Evolutionary conservation across 192 early-diverging fungal genomes (phyloP).

Genomic region (Coemansia sp.): DNA sequence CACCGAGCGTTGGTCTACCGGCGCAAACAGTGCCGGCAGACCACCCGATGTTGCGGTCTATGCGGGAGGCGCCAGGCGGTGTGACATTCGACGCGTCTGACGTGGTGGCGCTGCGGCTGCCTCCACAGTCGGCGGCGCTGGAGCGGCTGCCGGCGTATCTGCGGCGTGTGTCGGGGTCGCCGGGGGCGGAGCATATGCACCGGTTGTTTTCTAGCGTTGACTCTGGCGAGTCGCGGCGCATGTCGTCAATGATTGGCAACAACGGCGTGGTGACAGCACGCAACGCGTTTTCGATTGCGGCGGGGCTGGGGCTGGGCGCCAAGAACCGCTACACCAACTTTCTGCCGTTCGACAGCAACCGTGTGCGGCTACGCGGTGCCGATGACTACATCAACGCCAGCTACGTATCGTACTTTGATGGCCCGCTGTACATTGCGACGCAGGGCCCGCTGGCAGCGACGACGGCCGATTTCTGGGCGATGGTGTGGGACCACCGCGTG

Average conservation of each 20-base stretch:
- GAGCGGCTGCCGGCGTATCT: constrained; percentile 26
- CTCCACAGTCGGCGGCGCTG: constrained; percentile 8
- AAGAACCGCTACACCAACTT: constrained; percentile 87
- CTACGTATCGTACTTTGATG: constrained; percentile 54
- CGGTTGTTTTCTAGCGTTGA: constrained; percentile 56
- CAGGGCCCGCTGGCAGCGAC: constrained; percentile 85
- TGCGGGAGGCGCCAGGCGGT: constrained; percentile 47
- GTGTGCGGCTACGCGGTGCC: constrained; percentile 40
- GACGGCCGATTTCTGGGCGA: constrained; percentile 82
- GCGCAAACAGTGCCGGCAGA: constrained; percentile 19
- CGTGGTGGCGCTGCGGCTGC: constrained; percentile 34
- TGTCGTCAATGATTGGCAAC: constrained; percentile 65
- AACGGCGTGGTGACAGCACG: constrained; percentile 44
- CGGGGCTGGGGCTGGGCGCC: constrained; percentile 56
- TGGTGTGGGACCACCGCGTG: constrained; percentile 76
- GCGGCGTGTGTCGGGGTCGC: constrained; percentile 19
- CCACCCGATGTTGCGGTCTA: constrained; percentile 42
- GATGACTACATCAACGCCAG: constrained; percentile 86
- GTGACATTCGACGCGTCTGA: constrained; percentile 23
- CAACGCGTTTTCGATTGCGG: constrained; percentile 69
- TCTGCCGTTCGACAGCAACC: constrained; percentile 71
- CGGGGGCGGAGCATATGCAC: constrained; percentile 27
- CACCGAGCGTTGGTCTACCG: neutral
- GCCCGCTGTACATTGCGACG: constrained; percentile 73
- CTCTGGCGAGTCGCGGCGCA: constrained; percentile 60